Evolutionary conservation across 176 grass and related monocot genomes (phyloP).

Genomic region (Oryza meyeriana): DNA sequence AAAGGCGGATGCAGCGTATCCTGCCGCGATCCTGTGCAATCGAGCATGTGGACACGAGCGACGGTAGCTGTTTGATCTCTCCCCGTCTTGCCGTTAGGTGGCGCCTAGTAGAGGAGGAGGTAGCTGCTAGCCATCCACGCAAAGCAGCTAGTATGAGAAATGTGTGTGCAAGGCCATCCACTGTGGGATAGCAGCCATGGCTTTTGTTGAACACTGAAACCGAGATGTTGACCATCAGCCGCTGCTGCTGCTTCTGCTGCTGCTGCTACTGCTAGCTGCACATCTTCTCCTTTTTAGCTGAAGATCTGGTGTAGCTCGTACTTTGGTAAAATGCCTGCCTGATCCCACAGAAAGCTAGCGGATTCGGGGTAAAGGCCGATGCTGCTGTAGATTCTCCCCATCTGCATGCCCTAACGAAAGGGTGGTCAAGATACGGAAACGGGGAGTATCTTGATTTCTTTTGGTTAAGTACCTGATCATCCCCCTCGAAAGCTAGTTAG

Average conservation of each 20-base stretch:
- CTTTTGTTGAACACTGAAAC: background rate
- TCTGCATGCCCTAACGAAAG: slow-evolving; percentile 7
- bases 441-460: slow-evolving; percentile 22
- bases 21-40: slow-evolving; percentile 37
- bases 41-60: background rate
- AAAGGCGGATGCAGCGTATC: slow-evolving; percentile 26
- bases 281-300: background rate
- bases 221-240: background rate
- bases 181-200: background rate
- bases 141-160: background rate
- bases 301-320: slow-evolving; percentile 23
- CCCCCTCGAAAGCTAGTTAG: background rate
- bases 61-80: background rate
- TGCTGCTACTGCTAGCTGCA: background rate
- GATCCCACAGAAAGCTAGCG: background rate
- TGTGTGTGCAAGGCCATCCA: background rate
- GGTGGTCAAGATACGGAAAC: slow-evolving; percentile 42
- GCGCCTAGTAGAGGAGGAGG: background rate
- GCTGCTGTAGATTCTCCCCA: slow-evolving; percentile 13
- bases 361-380: background rate
- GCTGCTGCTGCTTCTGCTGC: background rate
- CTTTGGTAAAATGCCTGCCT: slow-evolving; percentile 7
- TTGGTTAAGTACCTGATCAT: slow-evolving; percentile 2
- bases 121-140: background rate
- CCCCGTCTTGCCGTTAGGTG: background rate